Base-by-base conservation (phyloP, 225 moss, liverwort and hornwort species). In the Physcomitrium patens region DNA sequence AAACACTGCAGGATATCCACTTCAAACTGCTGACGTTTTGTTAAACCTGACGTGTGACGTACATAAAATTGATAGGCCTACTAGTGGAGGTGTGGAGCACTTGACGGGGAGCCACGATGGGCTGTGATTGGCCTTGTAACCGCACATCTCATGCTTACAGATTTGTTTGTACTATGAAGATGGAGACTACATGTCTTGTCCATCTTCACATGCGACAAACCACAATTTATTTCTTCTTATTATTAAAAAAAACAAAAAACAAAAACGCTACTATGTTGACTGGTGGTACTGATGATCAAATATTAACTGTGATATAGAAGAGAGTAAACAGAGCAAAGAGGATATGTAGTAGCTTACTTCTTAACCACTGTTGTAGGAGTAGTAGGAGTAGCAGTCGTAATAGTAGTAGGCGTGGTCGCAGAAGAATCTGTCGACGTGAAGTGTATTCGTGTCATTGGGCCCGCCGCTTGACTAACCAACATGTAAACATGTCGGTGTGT, bases 51-150 rank as follows among this genome's bases (percentile, higher is more conserved):
- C 1, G 3, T 8, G 23, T 56, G 2, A 9, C 48, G 23, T 70
- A 44, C 3, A 42, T 51, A 19, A 62, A 71, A 61, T 31, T 75
- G 66, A 52, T 74, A 82, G 78, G 70, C 81, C 77, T 61, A 84
- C 84, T 23, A 81, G 77, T 65, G 80, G 70, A 69, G 80, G 77
- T 16, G 53, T 77, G 42, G 83, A 76, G 42, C 77, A 81, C 17
- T 73, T 82, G 8, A 27, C 70, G 26, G 72, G 68, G 57, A 58
- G 14, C 19, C 20, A 69, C 19, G 31, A 53, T 12, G 3, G 16
- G 5, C 1, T n/a, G 42, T 76, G 44, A 60, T 37, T 59, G 22
- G 49, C 0, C 51, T 43, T 5, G 3, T 50, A 54, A 22, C 11
- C 8, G 22, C 55, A 56, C 22, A 10, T 56, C 9, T 56, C 20